Evolutionary conservation across 2,329 filamentous ascomycete species (phyloP), one percentile per base, ranked within the genome.

Genomic region (Colletotrichum nymphaeae): DNA sequence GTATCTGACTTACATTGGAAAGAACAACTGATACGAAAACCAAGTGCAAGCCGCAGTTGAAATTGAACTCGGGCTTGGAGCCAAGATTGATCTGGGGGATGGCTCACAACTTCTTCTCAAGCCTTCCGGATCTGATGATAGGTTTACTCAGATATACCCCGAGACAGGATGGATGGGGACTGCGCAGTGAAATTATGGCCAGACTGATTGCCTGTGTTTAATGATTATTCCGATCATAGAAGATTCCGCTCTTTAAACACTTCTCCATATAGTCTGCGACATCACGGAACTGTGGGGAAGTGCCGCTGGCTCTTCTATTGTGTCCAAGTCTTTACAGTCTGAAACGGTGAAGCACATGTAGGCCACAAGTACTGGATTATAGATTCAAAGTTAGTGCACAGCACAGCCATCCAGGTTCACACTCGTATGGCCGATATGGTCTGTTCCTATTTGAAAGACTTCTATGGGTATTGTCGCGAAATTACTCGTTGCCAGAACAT

Each of bases 171-270:
- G 12, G 35, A 42, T 46, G 5, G 16, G n/a, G n/a, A 5, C 19
- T 46, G 16, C 9, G 6, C 42, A 8, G 42, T 46, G 5, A 9
- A 7, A 2, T 1, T 7, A 19, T 16, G 42, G 16, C 16, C 6
- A 1, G 42, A 7, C 42, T 19, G 5, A n/a, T 9, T 9, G 42
- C 19, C 4, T 49, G 42, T 9, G 1, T 4, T n/a, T 9, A 11
- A n/a, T 0, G 2, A n/a, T 49, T 35, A 5, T 35, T 35, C 4
- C 1, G 4, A 35, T 12, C 1, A n/a, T 2, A 49, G 1, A 2
- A 6, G 8, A n/a, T 2, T n/a, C 19, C 42, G 19, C 42, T 8
- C 7, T 2, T n/a, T 49, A 7, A n/a, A 19, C 3, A 8, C 7
- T 49, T 1, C 11, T 49, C 4, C 32, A 5, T 1, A 4, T 19